Percentiles rank a stretch among this genome's conserved stretches.
Evolutionary conservation across 1,284 basidiomycete species (phyloP).

Genomic region (Cryptococcus wingfieldii): DNA sequence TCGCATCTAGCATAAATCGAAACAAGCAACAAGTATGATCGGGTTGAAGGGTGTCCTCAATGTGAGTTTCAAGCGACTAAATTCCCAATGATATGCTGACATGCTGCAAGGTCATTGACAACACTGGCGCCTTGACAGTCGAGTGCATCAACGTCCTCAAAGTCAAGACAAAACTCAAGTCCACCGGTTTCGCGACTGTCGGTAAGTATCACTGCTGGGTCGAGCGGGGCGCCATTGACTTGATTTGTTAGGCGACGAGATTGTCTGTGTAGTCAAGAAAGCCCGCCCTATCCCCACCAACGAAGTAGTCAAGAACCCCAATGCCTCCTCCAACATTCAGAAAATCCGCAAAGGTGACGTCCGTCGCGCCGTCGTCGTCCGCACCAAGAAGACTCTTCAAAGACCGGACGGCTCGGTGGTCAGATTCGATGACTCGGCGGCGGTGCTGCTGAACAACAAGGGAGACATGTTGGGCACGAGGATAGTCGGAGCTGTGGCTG

Average conservation of each 20-base stretch:
- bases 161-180: constrained; percentile 64
- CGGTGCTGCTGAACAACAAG: constrained; percentile 92
- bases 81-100: neutral
- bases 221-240: neutral
- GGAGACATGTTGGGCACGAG: constrained; percentile 93
- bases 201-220: constrained; percentile 43
- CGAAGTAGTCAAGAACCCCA: constrained; percentile 17
- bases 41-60: constrained; percentile 86
- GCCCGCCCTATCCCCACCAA: constrained; percentile 67
- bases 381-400: constrained; percentile 57
- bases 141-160: constrained; percentile 98
- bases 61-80: constrained; percentile 50
- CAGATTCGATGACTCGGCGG: constrained; percentile 96
- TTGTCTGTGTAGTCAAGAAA: constrained; percentile 91
- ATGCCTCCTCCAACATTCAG: constrained; percentile 49
- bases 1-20: neutral
- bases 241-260: constrained; percentile 70
- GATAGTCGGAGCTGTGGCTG: constrained; percentile 88
- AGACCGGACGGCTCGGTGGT: constrained; percentile 44
- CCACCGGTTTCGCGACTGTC: constrained; percentile 63
- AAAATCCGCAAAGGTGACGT: constrained; percentile 92
- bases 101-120: constrained; percentile 78
- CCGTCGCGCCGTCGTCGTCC: constrained; percentile 87
- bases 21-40: constrained; percentile 61
- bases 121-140: constrained; percentile 91